A percentile compares a stretch with the other conserved stretches of the same genome.
phyloP scores from a whole-genome alignment of 345 rosid species.

The Eucalyptus camaldulensis region DNA sequence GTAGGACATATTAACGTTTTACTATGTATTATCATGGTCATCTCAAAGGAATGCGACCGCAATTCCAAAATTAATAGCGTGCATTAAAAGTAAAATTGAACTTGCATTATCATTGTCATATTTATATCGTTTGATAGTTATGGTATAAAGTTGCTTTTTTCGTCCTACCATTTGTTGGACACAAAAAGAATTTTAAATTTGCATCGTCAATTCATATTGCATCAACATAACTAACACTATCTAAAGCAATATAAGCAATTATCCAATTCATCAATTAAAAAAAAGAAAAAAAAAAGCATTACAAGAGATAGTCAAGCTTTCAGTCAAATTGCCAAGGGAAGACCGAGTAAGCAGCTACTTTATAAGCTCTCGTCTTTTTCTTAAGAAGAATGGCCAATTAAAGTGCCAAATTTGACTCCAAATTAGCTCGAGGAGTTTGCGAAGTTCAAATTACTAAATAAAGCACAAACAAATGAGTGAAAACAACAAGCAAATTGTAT shows the following conservation, averaged over 20 bases:
- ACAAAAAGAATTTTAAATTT: no score
- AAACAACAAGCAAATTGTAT: not conserved
- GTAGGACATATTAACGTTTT: not conserved
- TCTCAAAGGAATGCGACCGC: not conserved
- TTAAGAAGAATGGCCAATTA: not conserved
- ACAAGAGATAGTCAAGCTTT: no score
- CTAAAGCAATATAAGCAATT: not conserved
- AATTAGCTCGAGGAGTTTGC: not conserved
- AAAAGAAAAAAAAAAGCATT: no score
- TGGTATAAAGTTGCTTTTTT: no score
- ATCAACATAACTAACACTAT: not conserved
- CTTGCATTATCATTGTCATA: not conserved
- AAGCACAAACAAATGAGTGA: not conserved
- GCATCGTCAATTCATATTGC: not conserved
- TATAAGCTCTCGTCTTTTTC: no score
- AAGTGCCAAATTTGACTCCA: not conserved
- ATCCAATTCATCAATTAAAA: no score
- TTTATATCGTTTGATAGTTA: no score
- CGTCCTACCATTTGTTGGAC: not conserved
- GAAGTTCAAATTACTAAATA: not conserved
- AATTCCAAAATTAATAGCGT: not conserved
- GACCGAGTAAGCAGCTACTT: not conserved
- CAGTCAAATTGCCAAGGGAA: not conserved
- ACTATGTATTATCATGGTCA: not conserved
- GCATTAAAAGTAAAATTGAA: not conserved